phyloP scores from a whole-genome alignment of 2,329 filamentous ascomycete species.

The Clonostachys chloroleuca region DNA sequence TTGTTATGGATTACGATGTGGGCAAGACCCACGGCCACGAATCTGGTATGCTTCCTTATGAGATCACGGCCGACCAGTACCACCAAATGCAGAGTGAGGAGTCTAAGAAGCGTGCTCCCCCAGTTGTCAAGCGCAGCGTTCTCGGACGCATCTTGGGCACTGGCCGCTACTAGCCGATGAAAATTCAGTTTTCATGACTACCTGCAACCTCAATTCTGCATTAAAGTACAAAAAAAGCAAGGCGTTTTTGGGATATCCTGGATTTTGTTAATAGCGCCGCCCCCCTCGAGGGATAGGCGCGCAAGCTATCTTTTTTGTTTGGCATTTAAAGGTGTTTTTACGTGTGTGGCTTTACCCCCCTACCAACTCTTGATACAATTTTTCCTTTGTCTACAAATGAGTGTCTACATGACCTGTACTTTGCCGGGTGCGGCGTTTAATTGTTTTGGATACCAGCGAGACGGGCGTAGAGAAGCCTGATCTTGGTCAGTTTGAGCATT shows the following conservation, averaged over 20 bases:
- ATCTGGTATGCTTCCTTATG: constrained; percentile 44
- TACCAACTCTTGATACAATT: no score
- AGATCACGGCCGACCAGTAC: constrained; percentile 49
- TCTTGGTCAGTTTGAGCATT: no score
- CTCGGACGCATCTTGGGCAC: constrained; percentile 49
- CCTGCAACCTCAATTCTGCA: neutral
- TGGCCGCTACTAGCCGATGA: constrained; percentile 13
- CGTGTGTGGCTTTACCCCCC: neutral
- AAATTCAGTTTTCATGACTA: no score
- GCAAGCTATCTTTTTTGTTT: neutral
- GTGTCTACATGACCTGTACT: no score
- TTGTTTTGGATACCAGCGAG: no score
- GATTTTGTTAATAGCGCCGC: neutral
- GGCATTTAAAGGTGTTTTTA: neutral
- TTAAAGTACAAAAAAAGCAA: neutral
- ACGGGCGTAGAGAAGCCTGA: no score
- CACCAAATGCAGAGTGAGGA: constrained; percentile 45
- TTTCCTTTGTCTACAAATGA: no score
- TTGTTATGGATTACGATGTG: constrained; percentile 29
- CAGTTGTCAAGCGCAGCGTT: constrained; percentile 39
- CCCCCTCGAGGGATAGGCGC: no score
- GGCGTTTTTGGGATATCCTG: neutral
- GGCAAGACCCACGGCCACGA: constrained; percentile 1
- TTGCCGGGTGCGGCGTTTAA: no score
- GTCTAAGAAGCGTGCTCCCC: constrained; percentile 36